phyloP scores from a whole-genome alignment of 129 eudicot genomes.

The Flaveria ramosissima region DNA sequence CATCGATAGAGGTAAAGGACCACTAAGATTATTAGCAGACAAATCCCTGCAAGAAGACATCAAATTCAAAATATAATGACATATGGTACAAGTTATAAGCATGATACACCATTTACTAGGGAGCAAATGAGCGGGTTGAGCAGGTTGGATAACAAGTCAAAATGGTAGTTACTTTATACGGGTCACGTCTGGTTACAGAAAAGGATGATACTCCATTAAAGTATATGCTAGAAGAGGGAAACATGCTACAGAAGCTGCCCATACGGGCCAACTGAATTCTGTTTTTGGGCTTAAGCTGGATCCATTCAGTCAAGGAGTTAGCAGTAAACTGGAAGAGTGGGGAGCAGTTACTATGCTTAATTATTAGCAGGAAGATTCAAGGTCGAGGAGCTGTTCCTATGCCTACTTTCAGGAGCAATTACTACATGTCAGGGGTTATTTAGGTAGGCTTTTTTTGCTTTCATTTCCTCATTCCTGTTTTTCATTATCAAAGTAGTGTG shows the following conservation, averaged over 20 bases:
- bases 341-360: not conserved
- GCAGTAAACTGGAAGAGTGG: not conserved
- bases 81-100: not conserved
- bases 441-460: not conserved
- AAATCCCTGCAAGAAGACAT: constrained; percentile 68
- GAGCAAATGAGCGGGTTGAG: constrained; percentile 10
- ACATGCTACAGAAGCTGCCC: not conserved
- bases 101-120: constrained; percentile 12
- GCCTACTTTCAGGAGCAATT: not conserved
- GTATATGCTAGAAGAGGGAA: not conserved
- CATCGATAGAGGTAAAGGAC: constrained; percentile 84
- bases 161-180: not conserved
- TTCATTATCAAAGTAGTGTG: not conserved
- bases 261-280: not conserved
- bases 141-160: not conserved
- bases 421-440: not conserved
- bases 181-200: no score
- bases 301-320: not conserved
- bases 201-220: not conserved
- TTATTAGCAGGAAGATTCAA: not conserved
- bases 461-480: not conserved
- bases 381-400: not conserved
- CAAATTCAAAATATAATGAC: constrained; percentile 2
- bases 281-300: not conserved
- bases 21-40: constrained; percentile 68